These are phyloP conservation scores for Stromatinia cepivora DNA, from an alignment of 2,329 filamentous ascomycete genomes.

Conservation along the genomic window DNA sequence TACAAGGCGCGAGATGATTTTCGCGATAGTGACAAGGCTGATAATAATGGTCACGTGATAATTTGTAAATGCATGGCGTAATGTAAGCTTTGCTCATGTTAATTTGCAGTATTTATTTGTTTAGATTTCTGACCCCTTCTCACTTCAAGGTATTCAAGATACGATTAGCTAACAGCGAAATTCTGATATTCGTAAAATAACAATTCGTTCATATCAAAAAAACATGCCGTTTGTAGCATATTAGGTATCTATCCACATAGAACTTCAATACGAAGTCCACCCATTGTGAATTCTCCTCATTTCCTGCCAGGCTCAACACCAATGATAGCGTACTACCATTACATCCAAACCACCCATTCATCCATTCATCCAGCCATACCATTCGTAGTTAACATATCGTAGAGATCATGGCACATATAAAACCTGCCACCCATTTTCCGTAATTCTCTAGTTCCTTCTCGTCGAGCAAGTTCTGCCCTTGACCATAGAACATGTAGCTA, in stretches of 20 bases:
- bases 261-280: constrained; percentile 28
- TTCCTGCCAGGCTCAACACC: constrained; percentile 22
- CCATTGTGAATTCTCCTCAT: constrained; percentile 28
- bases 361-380: constrained; percentile 15
- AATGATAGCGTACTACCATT: constrained; percentile 24
- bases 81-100: background rate
- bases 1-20: constrained; percentile 18
- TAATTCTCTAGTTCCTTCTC: constrained; percentile 4
- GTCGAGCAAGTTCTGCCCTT: constrained; percentile 9
- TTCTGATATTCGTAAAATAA: constrained; percentile 1
- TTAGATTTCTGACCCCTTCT: background rate
- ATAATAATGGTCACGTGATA: background rate
- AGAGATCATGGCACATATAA: constrained; percentile 24
- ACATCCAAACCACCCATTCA: background rate
- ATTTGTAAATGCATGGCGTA: background rate
- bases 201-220: constrained; percentile 18
- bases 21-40: constrained; percentile 9
- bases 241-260: constrained; percentile 22
- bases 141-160: background rate
- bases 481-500: constrained; percentile 11
- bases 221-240: constrained; percentile 7
- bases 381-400: constrained; percentile 23
- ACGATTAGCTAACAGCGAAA: background rate
- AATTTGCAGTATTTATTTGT: background rate
- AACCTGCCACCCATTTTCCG: constrained; percentile 21